Base-by-base conservation (phyloP, 2,329 filamentous ascomycete genomes). In the Fonsecaea erecta region DNA sequence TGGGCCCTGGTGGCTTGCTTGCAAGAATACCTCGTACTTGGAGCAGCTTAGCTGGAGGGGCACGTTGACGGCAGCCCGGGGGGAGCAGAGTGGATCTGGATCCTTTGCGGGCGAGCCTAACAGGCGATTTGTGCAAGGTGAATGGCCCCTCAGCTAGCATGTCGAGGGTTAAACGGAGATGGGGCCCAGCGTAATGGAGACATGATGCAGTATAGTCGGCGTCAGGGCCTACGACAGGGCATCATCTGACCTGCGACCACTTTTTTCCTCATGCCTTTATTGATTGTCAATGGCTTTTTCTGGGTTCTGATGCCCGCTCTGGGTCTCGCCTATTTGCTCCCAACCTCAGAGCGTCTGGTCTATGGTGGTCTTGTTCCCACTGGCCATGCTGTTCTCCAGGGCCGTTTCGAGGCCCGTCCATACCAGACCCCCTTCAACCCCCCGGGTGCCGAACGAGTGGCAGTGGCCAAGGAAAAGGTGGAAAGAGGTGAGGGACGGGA, bases 211-310 rank as follows among this genome's bases (percentile, higher is more conserved):
- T 63, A 48, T 58, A 68, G 43, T 51, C 56, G 16, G 53, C 52
- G 55, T 37, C 60, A 61, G 56, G 54, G 59, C 43, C 53, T 62
- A 57, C 58, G 48, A 57, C 65, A 28, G 56, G 63, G 60, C 61
- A 66, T 68, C 66, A 68, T 68, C 66, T 68, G 66, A 68, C 66
- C 66, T 63, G 57, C 63, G 52, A 51, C 63, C 46, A 59, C 52
- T 57, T 61, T 66, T 51, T 58, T 51, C 43, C 12, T 48, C 43
- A 48, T 58, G 55, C 37, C 55, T 58, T 48, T 48, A 48, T 46
- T 48, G 55, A 51, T 34, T 58, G 55, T 58, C 55, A 58, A 35
- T 40, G 35, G 28, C 52, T 52, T 28, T 43, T 43, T 60, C 30
- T 55, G 16, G 40, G 43, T 40, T 24, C 26, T 37, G 40, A 52